Conservation (phyloP, 2,329 filamentous ascomycete species). For the Colletotrichum agaves region DNA sequence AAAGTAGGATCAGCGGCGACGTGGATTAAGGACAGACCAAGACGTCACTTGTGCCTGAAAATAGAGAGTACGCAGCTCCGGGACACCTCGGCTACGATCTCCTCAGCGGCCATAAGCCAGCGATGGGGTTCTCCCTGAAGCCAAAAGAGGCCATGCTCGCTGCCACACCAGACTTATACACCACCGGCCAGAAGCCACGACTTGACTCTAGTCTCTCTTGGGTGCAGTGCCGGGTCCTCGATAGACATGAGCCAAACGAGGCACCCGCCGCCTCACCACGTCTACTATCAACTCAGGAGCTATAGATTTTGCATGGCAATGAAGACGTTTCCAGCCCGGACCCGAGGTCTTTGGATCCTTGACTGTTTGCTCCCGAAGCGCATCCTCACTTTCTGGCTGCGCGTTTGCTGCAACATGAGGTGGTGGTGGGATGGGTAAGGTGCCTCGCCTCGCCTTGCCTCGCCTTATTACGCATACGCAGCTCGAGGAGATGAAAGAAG, state of each 20-base stretch:
- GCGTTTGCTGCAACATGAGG: slow-evolving; percentile 3
- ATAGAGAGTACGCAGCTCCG: slow-evolving; percentile 13
- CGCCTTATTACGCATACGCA: background rate
- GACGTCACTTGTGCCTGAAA: slow-evolving; percentile 4
- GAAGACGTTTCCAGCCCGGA: no score
- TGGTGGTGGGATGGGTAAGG: slow-evolving; percentile 21
- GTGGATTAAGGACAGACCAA: background rate
- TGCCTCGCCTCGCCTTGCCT: slow-evolving; percentile 3
- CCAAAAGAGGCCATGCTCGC: slow-evolving; percentile 11
- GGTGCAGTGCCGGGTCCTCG: slow-evolving; percentile 13
- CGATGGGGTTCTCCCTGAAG: slow-evolving; percentile 21
- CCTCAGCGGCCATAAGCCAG: background rate
- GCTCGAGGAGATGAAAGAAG: background rate
- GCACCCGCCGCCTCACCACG: slow-evolving; percentile 1
- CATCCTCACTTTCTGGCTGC: background rate
- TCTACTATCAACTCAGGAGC: background rate
- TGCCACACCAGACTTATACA: slow-evolving; percentile 27
- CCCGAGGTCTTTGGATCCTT: background rate
- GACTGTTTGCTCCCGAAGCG: background rate
- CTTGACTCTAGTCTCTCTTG: slow-evolving; percentile 23
- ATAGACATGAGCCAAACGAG: background rate
- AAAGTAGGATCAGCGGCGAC: slow-evolving; percentile 12
- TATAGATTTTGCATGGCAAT: background rate
- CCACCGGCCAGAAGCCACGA: slow-evolving; percentile 24
- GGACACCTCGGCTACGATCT: slow-evolving; percentile 1